Percentiles rank a stretch among this genome's conserved stretches.
phyloP scores from a whole-genome alignment of 148 eudicot species.

The Vaccinium macrocarpon region DNA sequence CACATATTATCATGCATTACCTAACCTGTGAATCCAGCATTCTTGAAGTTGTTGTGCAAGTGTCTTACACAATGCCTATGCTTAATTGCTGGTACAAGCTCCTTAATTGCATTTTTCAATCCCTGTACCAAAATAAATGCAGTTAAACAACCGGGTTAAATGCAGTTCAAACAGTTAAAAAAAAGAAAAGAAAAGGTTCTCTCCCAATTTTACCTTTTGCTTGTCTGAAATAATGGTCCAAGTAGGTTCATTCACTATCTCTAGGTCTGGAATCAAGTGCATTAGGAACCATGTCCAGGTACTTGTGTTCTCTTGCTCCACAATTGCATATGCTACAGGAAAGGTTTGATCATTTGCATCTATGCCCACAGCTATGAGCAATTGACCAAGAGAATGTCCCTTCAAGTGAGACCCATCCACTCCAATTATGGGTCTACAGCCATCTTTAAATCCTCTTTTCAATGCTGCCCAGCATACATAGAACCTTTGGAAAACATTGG shows the following conservation, averaged over 20 bases:
- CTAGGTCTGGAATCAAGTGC: neutral
- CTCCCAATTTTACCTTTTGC: neutral
- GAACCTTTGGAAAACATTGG: neutral
- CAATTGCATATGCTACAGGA: too few relatives aligned
- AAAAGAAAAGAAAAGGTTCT: too few relatives aligned
- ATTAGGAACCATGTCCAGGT: too few relatives aligned
- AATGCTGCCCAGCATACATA: neutral
- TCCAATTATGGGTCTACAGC: neutral
- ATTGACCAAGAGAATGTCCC: neutral
- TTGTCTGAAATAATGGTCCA: neutral
- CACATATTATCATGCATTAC: neutral
- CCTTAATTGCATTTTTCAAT: neutral
- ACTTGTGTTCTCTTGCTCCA: too few relatives aligned
- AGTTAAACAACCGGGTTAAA: too few relatives aligned
- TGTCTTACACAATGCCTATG: neutral
- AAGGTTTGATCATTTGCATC: too few relatives aligned
- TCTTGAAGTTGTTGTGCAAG: neutral
- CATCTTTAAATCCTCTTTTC: too few relatives aligned
- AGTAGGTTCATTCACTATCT: neutral
- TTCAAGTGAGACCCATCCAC: neutral
- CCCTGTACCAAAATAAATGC: neutral
- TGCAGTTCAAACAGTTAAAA: too few relatives aligned
- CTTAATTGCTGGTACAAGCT: neutral
- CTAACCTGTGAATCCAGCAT: neutral
- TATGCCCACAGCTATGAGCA: too few relatives aligned